These are phyloP conservation scores for Xylariaceae sp. DNA, from an alignment of 2,329 filamentous ascomycete genomes.

Conservation along the genomic window DNA sequence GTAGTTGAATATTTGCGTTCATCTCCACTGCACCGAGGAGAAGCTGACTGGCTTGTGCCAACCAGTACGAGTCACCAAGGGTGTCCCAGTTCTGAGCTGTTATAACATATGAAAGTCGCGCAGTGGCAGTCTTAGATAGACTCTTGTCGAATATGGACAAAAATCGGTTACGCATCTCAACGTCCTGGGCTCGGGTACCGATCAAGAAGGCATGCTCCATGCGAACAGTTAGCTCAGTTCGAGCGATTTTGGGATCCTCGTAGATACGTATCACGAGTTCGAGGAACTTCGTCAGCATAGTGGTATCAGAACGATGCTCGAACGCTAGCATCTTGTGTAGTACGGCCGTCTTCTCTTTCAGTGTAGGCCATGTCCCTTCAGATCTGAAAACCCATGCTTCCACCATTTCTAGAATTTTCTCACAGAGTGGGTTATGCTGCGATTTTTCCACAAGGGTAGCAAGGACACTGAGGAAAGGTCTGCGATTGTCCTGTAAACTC, in stretches of 20 bases:
- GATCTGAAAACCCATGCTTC: constrained; percentile 95
- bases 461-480: constrained; percentile 91
- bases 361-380: constrained; percentile 89
- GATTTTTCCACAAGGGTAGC: constrained; percentile 96
- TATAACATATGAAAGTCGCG: constrained; percentile 83
- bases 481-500: constrained; percentile 80
- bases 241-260: constrained; percentile 91
- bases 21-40: constrained; percentile 88
- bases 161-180: constrained; percentile 95
- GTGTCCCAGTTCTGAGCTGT: constrained; percentile 96
- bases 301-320: constrained; percentile 76
- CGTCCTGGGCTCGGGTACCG: constrained; percentile 85
- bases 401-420: constrained; percentile 90
- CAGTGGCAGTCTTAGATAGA: constrained; percentile 85
- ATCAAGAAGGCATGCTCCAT: constrained; percentile 98
- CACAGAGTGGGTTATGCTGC: constrained; percentile 77
- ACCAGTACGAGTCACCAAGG: constrained; percentile 90
- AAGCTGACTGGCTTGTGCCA: constrained; percentile 90
- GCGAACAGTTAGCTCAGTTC: constrained; percentile 91
- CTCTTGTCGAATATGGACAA: constrained; percentile 95
- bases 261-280: constrained; percentile 97
- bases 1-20: constrained; percentile 71
- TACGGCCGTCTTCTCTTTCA: constrained; percentile 98
- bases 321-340: constrained; percentile 99
- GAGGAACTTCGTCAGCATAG: constrained; percentile 86